Conservation (phyloP, 768 basidiomycete genomes). For the Auriscalpium microsporum region DNA sequence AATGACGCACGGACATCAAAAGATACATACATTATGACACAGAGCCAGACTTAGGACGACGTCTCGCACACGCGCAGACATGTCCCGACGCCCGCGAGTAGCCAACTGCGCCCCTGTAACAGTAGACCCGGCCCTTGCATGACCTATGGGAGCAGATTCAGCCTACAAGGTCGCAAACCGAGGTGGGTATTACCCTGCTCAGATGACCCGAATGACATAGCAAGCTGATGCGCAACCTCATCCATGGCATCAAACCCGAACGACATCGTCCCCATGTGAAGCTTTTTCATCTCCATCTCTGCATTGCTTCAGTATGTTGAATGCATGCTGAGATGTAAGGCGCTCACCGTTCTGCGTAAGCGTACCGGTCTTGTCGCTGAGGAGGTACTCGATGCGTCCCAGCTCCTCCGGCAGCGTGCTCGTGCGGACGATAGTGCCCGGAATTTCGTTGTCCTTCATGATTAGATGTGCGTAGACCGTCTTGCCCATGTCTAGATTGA, state of each 20-base stretch:
- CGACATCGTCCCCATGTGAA: conserved; percentile 98
- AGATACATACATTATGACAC: conserved; percentile 82
- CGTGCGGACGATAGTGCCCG: conserved; percentile 93
- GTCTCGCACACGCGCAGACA: conserved; percentile 89
- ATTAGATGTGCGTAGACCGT: conserved; percentile 96
- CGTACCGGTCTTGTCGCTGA: conserved; percentile 98
- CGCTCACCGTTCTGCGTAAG: conserved; percentile 88
- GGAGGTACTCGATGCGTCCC: conserved; percentile 87
- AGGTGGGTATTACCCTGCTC: conserved; percentile 33
- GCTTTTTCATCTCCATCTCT: conserved; percentile 99
- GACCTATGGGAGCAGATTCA: conserved; percentile 18
- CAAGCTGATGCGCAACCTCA: conserved; percentile 90
- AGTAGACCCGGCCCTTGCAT: conserved; percentile 46
- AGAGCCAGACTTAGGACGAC: conserved; percentile 88
- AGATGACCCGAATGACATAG: conserved; percentile 67
- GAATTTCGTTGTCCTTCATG: conserved; percentile 88
- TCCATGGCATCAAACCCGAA: conserved; percentile 99
- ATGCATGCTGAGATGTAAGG: neutral
- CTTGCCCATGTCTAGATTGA: conserved; percentile 99
- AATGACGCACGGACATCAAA: neutral
- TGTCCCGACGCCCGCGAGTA: conserved; percentile 81
- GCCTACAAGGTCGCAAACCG: neutral
- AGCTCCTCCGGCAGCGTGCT: conserved; percentile 95
- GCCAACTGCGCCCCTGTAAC: conserved; percentile 78
- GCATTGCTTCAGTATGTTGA: neutral